Evolutionary conservation across 2,329 filamentous ascomycete species (phyloP), one percentile per base, ranked within the genome.

Genomic region (Xylaria sp.): DNA sequence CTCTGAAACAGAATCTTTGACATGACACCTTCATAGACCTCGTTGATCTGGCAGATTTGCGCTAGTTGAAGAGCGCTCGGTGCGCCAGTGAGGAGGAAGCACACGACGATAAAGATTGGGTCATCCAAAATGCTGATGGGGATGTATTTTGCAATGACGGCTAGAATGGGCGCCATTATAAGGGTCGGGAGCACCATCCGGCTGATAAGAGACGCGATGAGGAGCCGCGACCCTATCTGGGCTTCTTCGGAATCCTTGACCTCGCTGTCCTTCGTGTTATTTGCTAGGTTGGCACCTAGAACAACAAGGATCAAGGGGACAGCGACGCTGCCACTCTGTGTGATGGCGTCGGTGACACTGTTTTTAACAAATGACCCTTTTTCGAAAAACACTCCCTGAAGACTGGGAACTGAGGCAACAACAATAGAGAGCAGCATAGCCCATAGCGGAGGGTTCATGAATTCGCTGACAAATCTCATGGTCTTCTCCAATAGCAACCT

Each of bases 361-460:
- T 97, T 98, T 79, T 92, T 91, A 74, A 99, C 83, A 76, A 99
- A 97, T 0, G 94, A 94, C 19, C 93, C 95, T 45, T 94, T 89
- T 61, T 90, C 86, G 81, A 98, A 99, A 83, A 99, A 98, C 19
- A 96, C 82, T 48, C 86, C 84, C 79, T 99, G 95, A 7, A 99
- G 86, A 0, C 84, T 77, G 0, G 96, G 96, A 5, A 98, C 88
- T 0, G 94, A 97, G 2, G 96, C 96, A 5, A 99, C 92, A 59
- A 97, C 82, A 54, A 98, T 90, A n/a, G 96, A 93, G 47, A 90
- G 84, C 39, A 98, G 83, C 96, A 99, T 98, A 34, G 96, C 94
- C 94, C 94, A 98, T 30, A 99, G 89, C 0, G 96, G 96, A 50
- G 96, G 95, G 81, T 98, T 98, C 95, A 99, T 98, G 79, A 98